Evolutionary conservation across 352 stramenopile species (phyloP).

Genomic region (Phytopythium litorale): DNA sequence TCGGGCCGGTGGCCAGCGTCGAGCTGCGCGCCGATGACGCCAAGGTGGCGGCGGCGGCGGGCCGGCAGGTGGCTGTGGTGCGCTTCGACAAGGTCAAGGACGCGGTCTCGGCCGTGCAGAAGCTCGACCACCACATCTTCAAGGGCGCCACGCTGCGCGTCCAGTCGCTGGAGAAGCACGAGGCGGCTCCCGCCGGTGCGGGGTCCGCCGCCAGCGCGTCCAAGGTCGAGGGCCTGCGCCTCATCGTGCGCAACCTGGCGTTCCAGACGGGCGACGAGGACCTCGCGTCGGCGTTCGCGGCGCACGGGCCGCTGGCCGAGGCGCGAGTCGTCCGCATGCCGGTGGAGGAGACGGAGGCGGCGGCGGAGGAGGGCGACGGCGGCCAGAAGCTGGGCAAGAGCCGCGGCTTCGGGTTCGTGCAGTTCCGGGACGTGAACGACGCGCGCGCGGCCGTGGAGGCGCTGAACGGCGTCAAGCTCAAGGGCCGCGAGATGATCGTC

Average conservation of each 20-base stretch:
- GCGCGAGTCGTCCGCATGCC: conserved; percentile 70
- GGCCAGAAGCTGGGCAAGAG: conserved; percentile 44
- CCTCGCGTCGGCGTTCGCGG: conserved; percentile 66
- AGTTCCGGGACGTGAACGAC: conserved; percentile 65
- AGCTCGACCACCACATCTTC: conserved; percentile 83
- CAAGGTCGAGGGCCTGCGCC: conserved; percentile 50
- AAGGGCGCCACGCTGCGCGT: conserved; percentile 75
- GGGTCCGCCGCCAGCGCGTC: conserved; percentile 20
- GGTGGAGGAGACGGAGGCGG: conserved; percentile 33
- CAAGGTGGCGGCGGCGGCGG: conserved; percentile 14
- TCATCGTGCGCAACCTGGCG: conserved; percentile 83
- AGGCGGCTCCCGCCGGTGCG: conserved; percentile 15
- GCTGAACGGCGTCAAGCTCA: conserved; percentile 74
- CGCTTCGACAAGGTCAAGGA: conserved; percentile 55
- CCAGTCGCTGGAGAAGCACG: conserved; percentile 21
- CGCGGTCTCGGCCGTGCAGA: conserved; percentile 47
- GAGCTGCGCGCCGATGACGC: conserved; percentile 53
- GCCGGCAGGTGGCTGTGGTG: conserved; percentile 61
- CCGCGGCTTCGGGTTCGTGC: conserved; percentile 82
- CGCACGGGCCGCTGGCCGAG: conserved; percentile 63
- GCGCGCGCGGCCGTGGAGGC: conserved; percentile 62
- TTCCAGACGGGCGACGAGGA: conserved; percentile 78
- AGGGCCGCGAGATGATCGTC: conserved; percentile 82
- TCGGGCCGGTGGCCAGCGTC: conserved; percentile 46
- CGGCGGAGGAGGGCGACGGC: conserved; percentile 7